Conservation (phyloP, 2,329 filamentous ascomycete genomes). For the Diplodia intermedia region DNA sequence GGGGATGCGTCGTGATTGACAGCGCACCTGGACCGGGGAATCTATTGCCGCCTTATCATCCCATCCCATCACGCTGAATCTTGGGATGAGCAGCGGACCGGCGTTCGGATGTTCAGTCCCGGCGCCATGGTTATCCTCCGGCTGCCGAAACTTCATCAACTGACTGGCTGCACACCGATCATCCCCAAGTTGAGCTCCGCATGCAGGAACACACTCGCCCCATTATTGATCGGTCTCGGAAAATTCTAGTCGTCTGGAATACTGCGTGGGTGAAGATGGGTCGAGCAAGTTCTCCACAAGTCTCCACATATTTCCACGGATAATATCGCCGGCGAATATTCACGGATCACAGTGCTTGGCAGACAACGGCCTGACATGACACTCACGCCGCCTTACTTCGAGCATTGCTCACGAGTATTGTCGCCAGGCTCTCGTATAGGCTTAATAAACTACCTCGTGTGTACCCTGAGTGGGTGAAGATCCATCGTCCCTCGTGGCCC, state of each 20-base stretch:
- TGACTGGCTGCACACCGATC: background rate
- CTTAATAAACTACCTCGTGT: slow-evolving; percentile 1
- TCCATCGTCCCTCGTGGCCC: background rate
- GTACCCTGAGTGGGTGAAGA: background rate
- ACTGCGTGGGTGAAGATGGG: background rate
- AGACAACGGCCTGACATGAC: background rate
- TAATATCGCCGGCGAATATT: slow-evolving; percentile 19
- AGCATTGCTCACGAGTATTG: no score
- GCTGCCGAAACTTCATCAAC: background rate
- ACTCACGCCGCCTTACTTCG: background rate
- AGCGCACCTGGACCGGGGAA: background rate
- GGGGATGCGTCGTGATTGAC: background rate
- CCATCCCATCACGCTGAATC: background rate
- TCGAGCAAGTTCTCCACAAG: background rate
- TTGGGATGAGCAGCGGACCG: background rate
- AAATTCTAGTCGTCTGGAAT: background rate
- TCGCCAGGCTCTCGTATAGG: background rate
- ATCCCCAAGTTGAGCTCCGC: background rate
- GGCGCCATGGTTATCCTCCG: slow-evolving; percentile 4
- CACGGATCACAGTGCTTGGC: background rate
- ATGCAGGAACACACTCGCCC: background rate
- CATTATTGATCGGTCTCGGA: background rate
- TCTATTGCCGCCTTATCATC: slow-evolving; percentile 6
- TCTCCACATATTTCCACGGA: no score
- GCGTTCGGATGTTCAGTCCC: background rate